phyloP scores from a whole-genome alignment of 805 yeast genomes.

The Candida ulmi region DNA sequence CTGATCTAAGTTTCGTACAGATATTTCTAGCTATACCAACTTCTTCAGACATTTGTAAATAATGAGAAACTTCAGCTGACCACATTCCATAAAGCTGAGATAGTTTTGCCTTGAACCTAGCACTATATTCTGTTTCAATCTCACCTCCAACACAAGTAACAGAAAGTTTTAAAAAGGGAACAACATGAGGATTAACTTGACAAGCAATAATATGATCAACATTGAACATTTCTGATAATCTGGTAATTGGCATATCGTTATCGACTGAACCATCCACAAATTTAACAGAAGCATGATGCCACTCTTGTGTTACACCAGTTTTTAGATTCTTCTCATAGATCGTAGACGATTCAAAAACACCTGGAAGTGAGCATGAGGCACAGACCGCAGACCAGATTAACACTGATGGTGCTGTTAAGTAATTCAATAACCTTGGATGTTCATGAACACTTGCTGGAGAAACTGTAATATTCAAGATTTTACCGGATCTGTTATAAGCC shows the following conservation, averaged over 20 bases:
- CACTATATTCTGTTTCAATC: conserved; percentile 54
- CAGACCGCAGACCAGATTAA: conserved; percentile 85
- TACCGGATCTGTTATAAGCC: conserved; percentile 90
- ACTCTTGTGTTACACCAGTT: conserved; percentile 69
- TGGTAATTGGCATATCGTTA: conserved; percentile 84
- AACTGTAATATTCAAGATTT: conserved; percentile 89
- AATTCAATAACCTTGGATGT: conserved; percentile 78
- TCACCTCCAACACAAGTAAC: conserved; percentile 67
- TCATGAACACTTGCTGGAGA: conserved; percentile 89
- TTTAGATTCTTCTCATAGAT: conserved; percentile 76
- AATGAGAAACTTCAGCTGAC: conserved; percentile 72
- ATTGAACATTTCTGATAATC: conserved; percentile 93
- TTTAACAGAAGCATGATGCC: conserved; percentile 73
- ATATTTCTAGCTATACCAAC: conserved; percentile 70
- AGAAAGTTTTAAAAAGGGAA: conserved; percentile 72
- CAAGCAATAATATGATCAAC: conserved; percentile 97
- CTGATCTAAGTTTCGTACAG: conserved; percentile 66
- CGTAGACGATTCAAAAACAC: conserved; percentile 81
- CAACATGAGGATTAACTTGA: conserved; percentile 95
- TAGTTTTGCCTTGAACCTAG: conserved; percentile 45
- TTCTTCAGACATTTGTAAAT: conserved; percentile 66
- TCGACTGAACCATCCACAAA: conserved; percentile 97
- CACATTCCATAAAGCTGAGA: conserved; percentile 52
- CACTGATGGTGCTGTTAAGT: conserved; percentile 77
- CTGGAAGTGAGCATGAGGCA: conserved; percentile 92